Evolutionary conservation across 129 eudicot genomes (phyloP), one percentile per base, ranked within the genome.

Genomic region (Arctium lappa): DNA sequence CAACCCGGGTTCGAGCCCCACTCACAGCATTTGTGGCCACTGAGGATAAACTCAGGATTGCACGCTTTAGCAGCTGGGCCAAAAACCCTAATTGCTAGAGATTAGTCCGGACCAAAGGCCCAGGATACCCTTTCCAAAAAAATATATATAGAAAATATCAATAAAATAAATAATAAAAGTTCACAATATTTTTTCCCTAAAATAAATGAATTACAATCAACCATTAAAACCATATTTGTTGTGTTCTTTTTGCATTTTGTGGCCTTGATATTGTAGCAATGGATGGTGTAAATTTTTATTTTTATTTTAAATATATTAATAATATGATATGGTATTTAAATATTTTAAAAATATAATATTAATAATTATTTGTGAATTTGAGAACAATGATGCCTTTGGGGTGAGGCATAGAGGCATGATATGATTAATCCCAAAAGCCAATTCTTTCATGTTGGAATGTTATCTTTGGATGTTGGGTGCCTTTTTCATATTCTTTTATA

Each of bases 381-480:
- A 75, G 80, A 75, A 74, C 80, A 65, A 39, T 29, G 40, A 74
- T 82, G 80, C 80, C 80, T 82, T 68, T 42, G 69, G 39, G 75
- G 81, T 75, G 76, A 82, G 69, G 60, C 46, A 68, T 82, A 18
- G 85, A 75, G 77, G 85, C 81, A 82, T 82, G 76, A 42, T 44
- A 74, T 31, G 85, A 40, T 74, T 38, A 60, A 73, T 75, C 69
- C 63, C 53, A 75, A 82, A 82, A 82, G 85, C 81, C 80, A 32
- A 44, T 82, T 75, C 71, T 75, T 44, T 75, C 71, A 44, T 75
- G 81, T 75, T 82, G 85, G 85, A 82, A 75, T 75, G 75, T 81
- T 73, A 73, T 78, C 44, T 72, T 81, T 82, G 76, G 69, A 75
- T 66, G 80, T 50, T 34, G 80, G 80, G 69, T 68, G 44, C 38